phyloP scores from a whole-genome alignment of 495 filamentous ascomycete species.

The Chaetomium cochliodes region DNA sequence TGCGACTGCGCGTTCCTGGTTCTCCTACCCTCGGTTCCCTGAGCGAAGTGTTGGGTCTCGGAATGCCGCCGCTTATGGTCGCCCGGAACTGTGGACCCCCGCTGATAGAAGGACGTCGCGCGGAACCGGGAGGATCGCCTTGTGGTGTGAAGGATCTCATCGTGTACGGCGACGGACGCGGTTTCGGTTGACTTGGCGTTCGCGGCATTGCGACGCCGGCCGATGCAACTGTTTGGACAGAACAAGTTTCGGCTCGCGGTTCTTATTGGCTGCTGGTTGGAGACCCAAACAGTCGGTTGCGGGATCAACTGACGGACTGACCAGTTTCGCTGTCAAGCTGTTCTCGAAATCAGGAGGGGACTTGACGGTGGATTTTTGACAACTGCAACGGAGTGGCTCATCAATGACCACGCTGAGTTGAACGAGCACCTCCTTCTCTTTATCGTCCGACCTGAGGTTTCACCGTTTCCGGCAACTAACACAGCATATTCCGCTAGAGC shows the following conservation, averaged over 20 bases:
- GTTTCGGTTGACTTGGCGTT: constrained; percentile 22
- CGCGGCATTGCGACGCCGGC: constrained; percentile 18
- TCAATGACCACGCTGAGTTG: background rate
- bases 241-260: background rate
- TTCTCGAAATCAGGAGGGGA: background rate
- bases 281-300: background rate
- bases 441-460: background rate
- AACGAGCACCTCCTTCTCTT: background rate
- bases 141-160: constrained; percentile 37
- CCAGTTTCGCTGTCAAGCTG: background rate
- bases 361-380: background rate
- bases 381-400: background rate
- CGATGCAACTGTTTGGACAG: constrained; percentile 17
- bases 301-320: constrained; percentile 6
- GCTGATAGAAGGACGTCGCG: constrained; percentile 28
- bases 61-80: constrained; percentile 36
- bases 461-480: background rate
- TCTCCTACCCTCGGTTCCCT: constrained; percentile 45
- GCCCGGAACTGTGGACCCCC: constrained; percentile 37
- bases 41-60: constrained; percentile 34
- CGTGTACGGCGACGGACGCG: constrained; percentile 15
- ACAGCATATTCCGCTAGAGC: background rate
- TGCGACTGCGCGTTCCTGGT: constrained; percentile 7
- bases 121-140: constrained; percentile 32
- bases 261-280: constrained; percentile 18